Conservation (phyloP, 352 stramenopile genomes). For the Albugo laibachii region DNA sequence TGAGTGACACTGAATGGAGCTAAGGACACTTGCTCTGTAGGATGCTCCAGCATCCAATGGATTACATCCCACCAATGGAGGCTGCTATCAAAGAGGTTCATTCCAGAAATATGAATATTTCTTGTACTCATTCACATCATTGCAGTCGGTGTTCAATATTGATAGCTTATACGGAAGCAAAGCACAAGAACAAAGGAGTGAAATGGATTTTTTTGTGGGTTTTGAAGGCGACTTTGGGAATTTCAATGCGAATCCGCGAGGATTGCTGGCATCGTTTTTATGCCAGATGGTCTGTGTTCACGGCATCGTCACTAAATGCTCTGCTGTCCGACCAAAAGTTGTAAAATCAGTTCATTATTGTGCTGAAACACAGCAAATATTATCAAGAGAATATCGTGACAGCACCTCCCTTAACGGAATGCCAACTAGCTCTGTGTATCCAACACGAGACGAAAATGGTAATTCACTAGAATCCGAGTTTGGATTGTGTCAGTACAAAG, state of each 20-base stretch:
- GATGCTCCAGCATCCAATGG: slow-evolving; percentile 56
- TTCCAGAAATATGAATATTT: not conserved
- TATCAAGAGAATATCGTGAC: slow-evolving; percentile 91
- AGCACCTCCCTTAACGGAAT: slow-evolving; percentile 86
- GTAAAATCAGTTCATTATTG: slow-evolving; percentile 96
- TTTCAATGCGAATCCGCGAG: slow-evolving; percentile 86
- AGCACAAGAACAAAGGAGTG: slow-evolving; percentile 37
- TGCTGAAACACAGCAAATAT: slow-evolving; percentile 85
- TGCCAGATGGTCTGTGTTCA: slow-evolving; percentile 95
- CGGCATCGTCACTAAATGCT: slow-evolving; percentile 97
- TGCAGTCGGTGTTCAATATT: slow-evolving; percentile 49
- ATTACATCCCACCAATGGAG: slow-evolving; percentile 73
- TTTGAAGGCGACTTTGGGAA: slow-evolving; percentile 88
- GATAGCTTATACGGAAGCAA: slow-evolving; percentile 68
- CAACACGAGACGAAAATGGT: slow-evolving; percentile 90
- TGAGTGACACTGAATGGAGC: slow-evolving; percentile 2
- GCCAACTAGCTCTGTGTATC: slow-evolving; percentile 82
- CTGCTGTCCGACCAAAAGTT: slow-evolving; percentile 94
- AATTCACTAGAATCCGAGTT: slow-evolving; percentile 97
- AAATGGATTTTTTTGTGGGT: slow-evolving; percentile 74
- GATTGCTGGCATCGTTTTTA: slow-evolving; percentile 79
- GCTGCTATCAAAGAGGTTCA: slow-evolving; percentile 46
- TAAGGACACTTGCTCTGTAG: slow-evolving; percentile 5
- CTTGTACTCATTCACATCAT: not conserved
- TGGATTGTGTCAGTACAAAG: slow-evolving; percentile 95